Base-by-base conservation (phyloP, 2,329 filamentous ascomycete genomes). In the Aspergillus calidoustus region DNA sequence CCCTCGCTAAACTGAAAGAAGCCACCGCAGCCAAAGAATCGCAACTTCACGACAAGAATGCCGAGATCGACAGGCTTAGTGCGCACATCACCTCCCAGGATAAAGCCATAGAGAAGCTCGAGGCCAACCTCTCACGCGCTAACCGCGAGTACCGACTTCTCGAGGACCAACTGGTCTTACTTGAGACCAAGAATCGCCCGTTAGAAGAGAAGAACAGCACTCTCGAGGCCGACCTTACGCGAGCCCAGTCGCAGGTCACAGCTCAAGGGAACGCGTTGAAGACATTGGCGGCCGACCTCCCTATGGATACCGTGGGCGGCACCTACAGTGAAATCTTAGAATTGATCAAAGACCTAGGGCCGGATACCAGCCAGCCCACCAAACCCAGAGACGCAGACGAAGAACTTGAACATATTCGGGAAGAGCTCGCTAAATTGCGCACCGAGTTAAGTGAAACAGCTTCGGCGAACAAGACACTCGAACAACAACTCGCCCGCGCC, bases 261-360 rank as follows among this genome's bases (percentile, higher is more conserved):
- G 73, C 76, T 2, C 77, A 78, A 54, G 70, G 73, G 54, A 76
- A 73, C 54, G 76, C 75, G 1, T 64, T 80, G 13, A 76, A 76
- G 38, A 71, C 70, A 6, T 71, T 77, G 38, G 77, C 77, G 13
- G 72, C 70, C 8, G 75, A 78, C 41, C 63, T 78, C 3, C 74
- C 77, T 5, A 62, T 73, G 5, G 71, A 71, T 56, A 62, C 66
- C 3, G 69, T 69, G 7, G 72, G 72, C 25, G 77, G 73, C 60
- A 73, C 74, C 7, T 79, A 77, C 59, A 72, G 68, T 25, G 76
- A 80, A 47, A 76, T 80, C n/a, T 65, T 79, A 2, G 75, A 77
- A 28, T 54, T 74, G 47, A 75, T 79, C 51, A 76, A 77, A 52
- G 72, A 73, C 55, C 63, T 76, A 19, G 72, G 69, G 23, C 60